phyloP scores from a whole-genome alignment of 495 filamentous ascomycete species.

The Clohesyomyces aquaticus region DNA sequence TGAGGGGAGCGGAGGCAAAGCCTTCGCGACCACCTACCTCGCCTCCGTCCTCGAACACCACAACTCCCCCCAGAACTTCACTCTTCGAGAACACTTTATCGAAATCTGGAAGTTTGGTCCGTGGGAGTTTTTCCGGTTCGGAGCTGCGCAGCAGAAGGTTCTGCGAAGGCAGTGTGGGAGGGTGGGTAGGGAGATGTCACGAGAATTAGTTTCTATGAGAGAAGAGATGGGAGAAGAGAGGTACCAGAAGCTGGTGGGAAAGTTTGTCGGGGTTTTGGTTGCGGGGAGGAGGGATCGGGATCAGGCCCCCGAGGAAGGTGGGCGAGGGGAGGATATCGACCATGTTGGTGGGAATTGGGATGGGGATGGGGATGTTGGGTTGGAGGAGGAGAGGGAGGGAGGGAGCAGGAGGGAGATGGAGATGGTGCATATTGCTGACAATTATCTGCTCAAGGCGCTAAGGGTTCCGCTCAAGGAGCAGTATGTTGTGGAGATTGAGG shows the following conservation, averaged over 20 bases:
- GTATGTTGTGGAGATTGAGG: not conserved
- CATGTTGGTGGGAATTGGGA: not conserved
- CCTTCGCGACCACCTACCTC: not conserved
- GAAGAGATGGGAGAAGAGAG: not conserved
- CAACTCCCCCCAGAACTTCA: not conserved
- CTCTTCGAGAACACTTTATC: constrained; percentile 2
- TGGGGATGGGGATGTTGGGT: not conserved
- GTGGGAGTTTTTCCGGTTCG: constrained; percentile 8
- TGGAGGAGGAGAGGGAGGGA: not conserved
- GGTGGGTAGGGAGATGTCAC: not conserved
- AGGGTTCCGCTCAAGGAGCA: constrained; percentile 6
- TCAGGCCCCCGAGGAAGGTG: not conserved
- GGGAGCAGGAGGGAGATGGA: not conserved
- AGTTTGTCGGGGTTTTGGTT: constrained; percentile 14
- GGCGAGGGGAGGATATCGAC: too few species aligned
- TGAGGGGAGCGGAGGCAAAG: too few species aligned
- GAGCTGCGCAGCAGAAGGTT: constrained; percentile 4
- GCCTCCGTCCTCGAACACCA: constrained; percentile 10
- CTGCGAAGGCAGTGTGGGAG: not conserved
- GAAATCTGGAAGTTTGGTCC: constrained; percentile 1
- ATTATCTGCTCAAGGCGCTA: not conserved
- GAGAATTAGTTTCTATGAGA: not conserved
- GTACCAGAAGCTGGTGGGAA: not conserved
- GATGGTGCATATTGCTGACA: not conserved
- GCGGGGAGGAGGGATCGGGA: constrained; percentile 9